A percentile compares a stretch with the other conserved stretches of the same genome.
Evolutionary conservation across 2,329 filamentous ascomycete species (phyloP).

Genomic region (Fusarium incarnatum): DNA sequence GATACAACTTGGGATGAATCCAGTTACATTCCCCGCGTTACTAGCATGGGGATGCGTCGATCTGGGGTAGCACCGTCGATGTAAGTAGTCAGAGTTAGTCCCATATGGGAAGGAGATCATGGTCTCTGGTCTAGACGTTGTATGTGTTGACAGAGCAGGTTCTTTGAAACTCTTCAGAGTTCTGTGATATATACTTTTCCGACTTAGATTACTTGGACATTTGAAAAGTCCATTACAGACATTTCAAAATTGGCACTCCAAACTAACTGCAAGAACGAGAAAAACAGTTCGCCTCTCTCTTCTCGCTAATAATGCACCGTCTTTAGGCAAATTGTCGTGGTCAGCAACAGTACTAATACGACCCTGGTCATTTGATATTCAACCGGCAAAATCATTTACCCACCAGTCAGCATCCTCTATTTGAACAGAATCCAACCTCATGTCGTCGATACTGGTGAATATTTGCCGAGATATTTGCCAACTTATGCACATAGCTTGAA

Average conservation of each 20-base stretch:
- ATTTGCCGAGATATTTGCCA: background rate
- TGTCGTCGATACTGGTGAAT: background rate
- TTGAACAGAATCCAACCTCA: background rate
- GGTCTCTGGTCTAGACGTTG: background rate
- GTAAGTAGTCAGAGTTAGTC: constrained; percentile 7
- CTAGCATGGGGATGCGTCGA: constrained; percentile 7
- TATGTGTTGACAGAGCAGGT: background rate
- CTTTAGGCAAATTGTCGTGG: constrained; percentile 27
- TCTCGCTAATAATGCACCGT: background rate
- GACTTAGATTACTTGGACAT: too few species aligned
- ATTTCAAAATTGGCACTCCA: fast-evolving
- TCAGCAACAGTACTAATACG: constrained; percentile 1
- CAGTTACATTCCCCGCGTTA: constrained; percentile 11
- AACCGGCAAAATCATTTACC: constrained; percentile 5
- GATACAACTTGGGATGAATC: background rate
- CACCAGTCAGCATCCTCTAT: constrained; percentile 14
- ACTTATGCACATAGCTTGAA: constrained; percentile 21
- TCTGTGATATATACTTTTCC: too few species aligned
- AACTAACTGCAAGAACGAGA: background rate
- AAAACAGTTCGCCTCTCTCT: background rate
- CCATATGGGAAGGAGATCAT: constrained; percentile 7
- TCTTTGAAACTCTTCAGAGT: background rate
- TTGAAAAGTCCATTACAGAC: background rate
- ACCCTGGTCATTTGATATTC: background rate
- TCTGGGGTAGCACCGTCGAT: constrained; percentile 21